Evolutionary conservation across 1,284 basidiomycete genomes (phyloP).

Genomic region (Fomitopsis pinicola): DNA sequence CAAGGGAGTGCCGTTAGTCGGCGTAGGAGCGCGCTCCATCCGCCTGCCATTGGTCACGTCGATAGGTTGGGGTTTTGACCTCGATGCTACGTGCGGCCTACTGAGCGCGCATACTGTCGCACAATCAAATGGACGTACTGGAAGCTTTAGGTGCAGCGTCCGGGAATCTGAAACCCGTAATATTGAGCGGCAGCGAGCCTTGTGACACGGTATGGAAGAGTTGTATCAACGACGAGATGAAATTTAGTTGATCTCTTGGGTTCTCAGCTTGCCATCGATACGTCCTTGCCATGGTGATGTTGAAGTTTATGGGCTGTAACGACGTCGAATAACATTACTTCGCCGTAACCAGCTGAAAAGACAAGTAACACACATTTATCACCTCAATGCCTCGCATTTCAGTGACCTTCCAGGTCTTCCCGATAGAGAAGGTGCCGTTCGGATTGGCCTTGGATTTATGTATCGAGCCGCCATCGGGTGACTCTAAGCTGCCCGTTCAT

Average conservation of each 20-base stretch:
- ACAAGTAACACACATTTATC: slow-evolving; percentile 37
- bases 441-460: slow-evolving; percentile 97
- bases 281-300: slow-evolving; percentile 78
- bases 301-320: slow-evolving; percentile 47
- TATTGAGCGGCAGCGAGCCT: slow-evolving; percentile 41
- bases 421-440: slow-evolving; percentile 94
- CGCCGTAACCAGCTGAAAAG: background rate
- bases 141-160: slow-evolving; percentile 23
- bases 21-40: slow-evolving; percentile 28
- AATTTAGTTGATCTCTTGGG: slow-evolving; percentile 63
- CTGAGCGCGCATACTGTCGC: background rate
- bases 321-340: background rate
- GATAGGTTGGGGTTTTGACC: slow-evolving; percentile 20
- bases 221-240: slow-evolving; percentile 65
- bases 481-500: slow-evolving; percentile 41
- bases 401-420: slow-evolving; percentile 91
- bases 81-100: slow-evolving; percentile 21
- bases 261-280: slow-evolving; percentile 87
- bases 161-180: slow-evolving; percentile 51
- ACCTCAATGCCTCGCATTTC: slow-evolving; percentile 83
- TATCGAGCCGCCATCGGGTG: slow-evolving; percentile 67
- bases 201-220: slow-evolving; percentile 65
- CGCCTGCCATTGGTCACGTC: slow-evolving; percentile 12
- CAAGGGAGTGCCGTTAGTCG: slow-evolving; percentile 24
- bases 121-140: slow-evolving; percentile 26